Evolutionary conservation across 2,329 filamentous ascomycete genomes (phyloP).

Genomic region (Coniochaeta ligniaria): DNA sequence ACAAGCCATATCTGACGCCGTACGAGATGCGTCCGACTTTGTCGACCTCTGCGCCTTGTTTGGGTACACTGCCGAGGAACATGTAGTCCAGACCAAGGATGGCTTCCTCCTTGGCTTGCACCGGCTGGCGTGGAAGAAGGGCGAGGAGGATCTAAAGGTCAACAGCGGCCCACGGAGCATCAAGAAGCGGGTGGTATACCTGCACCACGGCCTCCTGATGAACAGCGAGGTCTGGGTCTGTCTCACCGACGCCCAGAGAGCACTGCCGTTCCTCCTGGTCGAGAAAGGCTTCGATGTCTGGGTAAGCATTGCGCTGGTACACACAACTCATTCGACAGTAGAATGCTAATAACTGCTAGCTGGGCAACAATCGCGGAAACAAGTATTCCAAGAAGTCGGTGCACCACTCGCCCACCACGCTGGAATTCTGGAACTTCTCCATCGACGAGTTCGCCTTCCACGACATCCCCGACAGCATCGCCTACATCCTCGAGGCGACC

Average conservation of each 20-base stretch:
- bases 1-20: slow-evolving; percentile 60
- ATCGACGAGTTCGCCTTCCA: slow-evolving; percentile 98
- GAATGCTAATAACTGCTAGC: slow-evolving; percentile 36
- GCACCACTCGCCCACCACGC: slow-evolving; percentile 63
- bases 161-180: slow-evolving; percentile 63
- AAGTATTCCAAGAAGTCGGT: slow-evolving; percentile 98
- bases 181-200: slow-evolving; percentile 80
- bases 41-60: slow-evolving; percentile 86
- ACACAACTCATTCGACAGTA: too few relatives aligned
- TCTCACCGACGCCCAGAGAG: slow-evolving; percentile 76
- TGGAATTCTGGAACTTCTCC: slow-evolving; percentile 92
- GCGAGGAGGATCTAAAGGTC: slow-evolving; percentile 71
- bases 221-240: slow-evolving; percentile 99
- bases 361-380: slow-evolving; percentile 97
- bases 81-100: slow-evolving; percentile 90
- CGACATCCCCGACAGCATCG: slow-evolving; percentile 91
- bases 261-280: slow-evolving; percentile 80
- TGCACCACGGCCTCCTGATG: slow-evolving; percentile 96
- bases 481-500: slow-evolving; percentile 82
- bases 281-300: slow-evolving; percentile 94
- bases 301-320: slow-evolving; percentile 46
- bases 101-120: slow-evolving; percentile 90
- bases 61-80: slow-evolving; percentile 92
- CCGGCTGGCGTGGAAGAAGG: slow-evolving; percentile 73
- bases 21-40: slow-evolving; percentile 86